Base-by-base conservation (phyloP, 2,329 filamentous ascomycete species). In the Clonostachys solani region DNA sequence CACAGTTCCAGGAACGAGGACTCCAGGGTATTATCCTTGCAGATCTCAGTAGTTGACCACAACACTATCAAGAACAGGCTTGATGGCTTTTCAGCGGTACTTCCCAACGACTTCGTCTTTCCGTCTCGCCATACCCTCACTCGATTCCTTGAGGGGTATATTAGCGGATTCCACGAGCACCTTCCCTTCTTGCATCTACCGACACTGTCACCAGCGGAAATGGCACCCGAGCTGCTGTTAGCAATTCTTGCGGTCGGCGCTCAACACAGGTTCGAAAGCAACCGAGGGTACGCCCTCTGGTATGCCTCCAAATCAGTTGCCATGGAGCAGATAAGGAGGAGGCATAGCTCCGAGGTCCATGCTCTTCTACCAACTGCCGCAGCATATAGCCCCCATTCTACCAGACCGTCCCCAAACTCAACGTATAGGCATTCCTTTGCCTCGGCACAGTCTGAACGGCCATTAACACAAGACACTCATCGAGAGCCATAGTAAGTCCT, bases 111-210 rank as follows among this genome's bases (percentile, higher is more conserved):
- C 54, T 89, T 89, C 53, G 74, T 81, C 4, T 78, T 89, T 44
- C 85, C 86, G 2, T 87, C 84, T 5, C 77, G 85, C 4, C 77
- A 87, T 53, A 86, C 86, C 0, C 61, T 89, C 29, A 83, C 81
- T 4, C 69, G 86, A 34, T 89, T 88, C 51, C 64, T 89, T 33
- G 83, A 86, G 49, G 84, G 84, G 2, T 89, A 87, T 55, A 78
- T 87, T 46, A 80, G 76, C 49, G 84, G 84, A 0, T 87, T 89
- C 49, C 75, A 80, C 47, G 74, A 78, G 45, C 72, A 78, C 50
- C 58, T 79, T 1, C 76, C 76, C 1, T 75, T 89, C 50, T 68
- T 89, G 29, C 86, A 90, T 58, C 66, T 87, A 6, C 81, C 86
- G 0, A 88, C 84, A 0, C 71, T 89, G 42, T 72, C 74, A 2